Evolutionary conservation across 441 rosid genomes (phyloP).

Genomic region (Pelargonium fulgidum): DNA sequence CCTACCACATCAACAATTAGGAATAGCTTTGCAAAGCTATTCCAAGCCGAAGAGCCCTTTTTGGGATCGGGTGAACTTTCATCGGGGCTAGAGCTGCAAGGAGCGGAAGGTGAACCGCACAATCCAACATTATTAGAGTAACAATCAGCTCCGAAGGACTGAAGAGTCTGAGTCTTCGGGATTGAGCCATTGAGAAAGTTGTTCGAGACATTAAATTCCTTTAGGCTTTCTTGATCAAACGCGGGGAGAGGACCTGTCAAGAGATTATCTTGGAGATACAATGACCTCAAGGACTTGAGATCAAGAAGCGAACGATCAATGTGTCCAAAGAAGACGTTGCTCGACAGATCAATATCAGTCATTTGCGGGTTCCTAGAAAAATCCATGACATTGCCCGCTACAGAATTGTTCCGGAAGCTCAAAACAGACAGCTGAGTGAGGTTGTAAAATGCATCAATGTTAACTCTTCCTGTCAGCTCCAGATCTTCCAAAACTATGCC

Average conservation of each 20-base stretch:
- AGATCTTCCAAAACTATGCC: conserved; percentile 29
- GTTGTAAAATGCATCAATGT: conserved; percentile 21
- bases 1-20: conserved; percentile 28
- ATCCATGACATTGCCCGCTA: conserved; percentile 37
- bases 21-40: conserved; percentile 12
- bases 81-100: conserved; percentile 18
- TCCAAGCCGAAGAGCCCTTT: conserved; percentile 10
- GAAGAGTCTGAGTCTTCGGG: conserved; percentile 30
- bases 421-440: conserved; percentile 31
- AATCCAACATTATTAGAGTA: conserved; percentile 24
- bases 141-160: conserved; percentile 23
- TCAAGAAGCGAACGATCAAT: conserved; percentile 23
- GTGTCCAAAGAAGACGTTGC: conserved; percentile 32
- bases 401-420: conserved; percentile 35
- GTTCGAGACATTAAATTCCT: not conserved
- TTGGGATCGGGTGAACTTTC: not conserved
- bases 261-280: conserved; percentile 40
- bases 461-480: conserved; percentile 26
- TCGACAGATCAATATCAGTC: conserved; percentile 32
- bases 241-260: conserved; percentile 35
- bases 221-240: conserved; percentile 31
- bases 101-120: conserved; percentile 28
- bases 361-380: conserved; percentile 31
- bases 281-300: conserved; percentile 27
- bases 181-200: conserved; percentile 22